Base-by-base conservation (phyloP, 106 monocot genomes). In the Acorus calamus region DNA sequence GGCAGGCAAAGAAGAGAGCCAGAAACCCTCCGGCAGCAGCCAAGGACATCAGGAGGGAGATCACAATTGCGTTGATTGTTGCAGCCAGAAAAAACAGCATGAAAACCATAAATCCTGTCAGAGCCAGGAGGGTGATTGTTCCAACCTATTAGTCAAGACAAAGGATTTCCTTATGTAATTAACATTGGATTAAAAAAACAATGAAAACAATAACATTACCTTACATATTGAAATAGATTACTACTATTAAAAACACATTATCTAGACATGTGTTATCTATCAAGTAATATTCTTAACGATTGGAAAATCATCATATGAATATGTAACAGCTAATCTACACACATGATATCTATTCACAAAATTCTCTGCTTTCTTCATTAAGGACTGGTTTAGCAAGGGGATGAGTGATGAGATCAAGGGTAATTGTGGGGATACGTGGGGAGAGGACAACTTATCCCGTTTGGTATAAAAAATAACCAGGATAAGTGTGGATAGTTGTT, bases 1-100 rank as follows among this genome's bases (percentile, higher is more conserved):
- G 75, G 63, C 72, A 87, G 11, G 76, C 73, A 65, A 90, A 96
- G 84, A 96, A 96, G 65, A 96, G 49, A 60, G 90, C 90, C 46
- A 96, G 63, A 70, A 83, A 84, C 13, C 94, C 86, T 56, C 87
- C 90, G 68, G 80, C 84, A 63, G 84, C 90, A 10, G 94, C 94
- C 76, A 96, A 50, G 4, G 94, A 90, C 71, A 96, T 71, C 8
- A 96, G 73, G 14, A 87, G 44, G 2, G 90, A 79, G 11, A 96
- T 69, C 46, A 96, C 70, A 48, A 87, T 52, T 10, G 96, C 84
- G 75, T 91, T 96, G 2, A 81, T 10, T 51, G 87, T 96, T 46
- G 87, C 77, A 8, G 66, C 74, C 11, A 85, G 9, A 71, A 96
- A 80, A 82, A 96, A 82, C 53, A 80, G 43, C 62, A 72, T 80